Evolutionary conservation across 768 basidiomycete genomes (phyloP).

Genomic region (Xanthoconium stramineum): DNA sequence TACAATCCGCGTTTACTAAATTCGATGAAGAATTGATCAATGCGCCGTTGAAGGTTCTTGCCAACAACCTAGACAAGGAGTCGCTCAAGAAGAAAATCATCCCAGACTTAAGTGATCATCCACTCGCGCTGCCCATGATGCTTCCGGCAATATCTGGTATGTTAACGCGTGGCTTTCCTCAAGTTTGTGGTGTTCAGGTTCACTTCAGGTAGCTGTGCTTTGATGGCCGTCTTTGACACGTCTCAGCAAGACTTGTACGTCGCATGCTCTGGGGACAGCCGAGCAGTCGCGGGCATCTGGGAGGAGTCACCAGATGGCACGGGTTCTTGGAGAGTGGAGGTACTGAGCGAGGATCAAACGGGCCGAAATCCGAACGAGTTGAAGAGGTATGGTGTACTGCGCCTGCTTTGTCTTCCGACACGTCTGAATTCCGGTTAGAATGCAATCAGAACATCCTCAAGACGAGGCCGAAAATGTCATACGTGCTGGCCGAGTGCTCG

Average conservation of each 20-base stretch:
- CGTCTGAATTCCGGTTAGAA: slow-evolving; percentile 37
- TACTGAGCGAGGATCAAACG: slow-evolving; percentile 95
- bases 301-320: slow-evolving; percentile 59
- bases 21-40: slow-evolving; percentile 84
- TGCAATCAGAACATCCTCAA: slow-evolving; percentile 79
- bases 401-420: neutral
- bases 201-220: slow-evolving; percentile 77
- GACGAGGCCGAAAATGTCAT: slow-evolving; percentile 74
- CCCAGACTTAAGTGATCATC: slow-evolving; percentile 69
- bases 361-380: slow-evolving; percentile 86
- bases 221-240: slow-evolving; percentile 86
- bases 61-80: slow-evolving; percentile 51
- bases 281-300: slow-evolving; percentile 95
- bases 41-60: slow-evolving; percentile 72
- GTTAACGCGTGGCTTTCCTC: slow-evolving; percentile 11
- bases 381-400: slow-evolving; percentile 54
- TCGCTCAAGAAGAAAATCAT: slow-evolving; percentile 48
- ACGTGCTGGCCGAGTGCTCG: slow-evolving; percentile 76
- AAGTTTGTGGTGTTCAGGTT: slow-evolving; percentile 11
- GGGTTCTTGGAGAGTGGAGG: slow-evolving; percentile 87
- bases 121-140: slow-evolving; percentile 68
- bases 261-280: slow-evolving; percentile 89
- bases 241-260: slow-evolving; percentile 81
- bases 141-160: slow-evolving; percentile 76
- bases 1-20: slow-evolving; percentile 72